Percentiles rank a stretch among this genome's conserved stretches.
Evolutionary conservation across 768 basidiomycete species (phyloP).

Genomic region (Boletellus ananas): DNA sequence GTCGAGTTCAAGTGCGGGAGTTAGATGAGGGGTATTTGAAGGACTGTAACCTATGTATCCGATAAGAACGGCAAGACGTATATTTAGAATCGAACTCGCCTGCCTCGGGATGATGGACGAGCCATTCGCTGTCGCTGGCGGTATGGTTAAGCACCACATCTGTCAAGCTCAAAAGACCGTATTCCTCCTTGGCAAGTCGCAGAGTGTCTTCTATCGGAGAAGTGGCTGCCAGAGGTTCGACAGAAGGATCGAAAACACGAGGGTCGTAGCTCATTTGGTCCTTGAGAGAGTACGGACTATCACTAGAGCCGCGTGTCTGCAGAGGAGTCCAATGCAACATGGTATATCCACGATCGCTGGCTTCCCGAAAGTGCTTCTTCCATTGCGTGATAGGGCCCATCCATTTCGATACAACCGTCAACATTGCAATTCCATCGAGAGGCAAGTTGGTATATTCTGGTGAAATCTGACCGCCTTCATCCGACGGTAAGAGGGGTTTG

Average conservation of each 20-base stretch:
- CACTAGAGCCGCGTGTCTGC: conserved; percentile 84
- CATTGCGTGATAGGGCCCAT: conserved; percentile 84
- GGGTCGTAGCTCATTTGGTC: conserved; percentile 83
- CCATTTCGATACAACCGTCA: conserved; percentile 96
- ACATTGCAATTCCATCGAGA: conserved; percentile 81
- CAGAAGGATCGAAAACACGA: conserved; percentile 53
- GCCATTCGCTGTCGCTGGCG: conserved; percentile 90
- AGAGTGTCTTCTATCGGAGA: conserved; percentile 61
- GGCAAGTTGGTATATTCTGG: conserved; percentile 64
- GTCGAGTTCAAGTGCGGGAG: conserved; percentile 91
- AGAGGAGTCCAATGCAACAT: conserved; percentile 98
- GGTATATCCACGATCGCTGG: conserved; percentile 88
- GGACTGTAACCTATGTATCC: conserved; percentile 73
- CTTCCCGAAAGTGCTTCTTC: conserved; percentile 77
- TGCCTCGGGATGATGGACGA: conserved; percentile 92
- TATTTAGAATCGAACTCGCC: conserved; percentile 44
- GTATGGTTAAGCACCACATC: conserved; percentile 99
- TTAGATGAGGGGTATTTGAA: conserved; percentile 85
- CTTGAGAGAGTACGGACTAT: conserved; percentile 91
- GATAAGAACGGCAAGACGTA: conserved; percentile 1
- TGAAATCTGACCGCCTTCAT: conserved; percentile 50
- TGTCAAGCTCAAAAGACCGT: conserved; percentile 83
- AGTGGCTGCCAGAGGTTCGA: conserved; percentile 49
- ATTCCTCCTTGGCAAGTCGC: conserved; percentile 72
- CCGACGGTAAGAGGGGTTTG: conserved; percentile 47